Conservation (phyloP, 805 yeast genomes). For the Candida corydali region DNA sequence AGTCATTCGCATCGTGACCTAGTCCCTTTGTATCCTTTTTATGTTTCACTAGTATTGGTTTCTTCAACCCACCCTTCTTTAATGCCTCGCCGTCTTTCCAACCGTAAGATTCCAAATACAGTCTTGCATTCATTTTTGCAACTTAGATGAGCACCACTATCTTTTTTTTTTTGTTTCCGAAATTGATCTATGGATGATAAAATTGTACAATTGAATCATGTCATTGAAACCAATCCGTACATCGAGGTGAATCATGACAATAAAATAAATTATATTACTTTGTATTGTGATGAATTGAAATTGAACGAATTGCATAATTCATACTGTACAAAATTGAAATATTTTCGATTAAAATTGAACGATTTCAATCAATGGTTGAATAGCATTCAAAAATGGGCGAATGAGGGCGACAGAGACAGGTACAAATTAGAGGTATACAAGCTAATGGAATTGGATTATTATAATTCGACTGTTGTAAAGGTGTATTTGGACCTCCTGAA, state of each 20-base stretch:
- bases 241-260: constrained; percentile 13
- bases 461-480: constrained; percentile 19
- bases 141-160: neutral
- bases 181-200: neutral
- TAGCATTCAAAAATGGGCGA: constrained; percentile 13
- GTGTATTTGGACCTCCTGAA: constrained; percentile 18
- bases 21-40: constrained; percentile 88
- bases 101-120: constrained; percentile 73
- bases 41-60: constrained; percentile 85
- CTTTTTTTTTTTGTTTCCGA: neutral
- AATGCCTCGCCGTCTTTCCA: constrained; percentile 93
- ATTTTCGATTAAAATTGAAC: constrained; percentile 9
- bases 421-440: constrained; percentile 13
- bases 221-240: constrained; percentile 11
- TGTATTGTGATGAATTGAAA: constrained; percentile 1
- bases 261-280: constrained; percentile 10
- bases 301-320: constrained; percentile 8
- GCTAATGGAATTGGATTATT: constrained; percentile 15
- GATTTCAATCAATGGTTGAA: constrained; percentile 16
- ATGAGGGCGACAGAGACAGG: constrained; percentile 3
- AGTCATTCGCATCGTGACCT: constrained; percentile 73
- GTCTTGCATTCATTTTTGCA: constrained; percentile 62
- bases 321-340: constrained; percentile 9
- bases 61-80: constrained; percentile 70
- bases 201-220: neutral